Conservation (phyloP, 2,329 filamentous ascomycete species). For the Cadophora luteo-olivacea region DNA sequence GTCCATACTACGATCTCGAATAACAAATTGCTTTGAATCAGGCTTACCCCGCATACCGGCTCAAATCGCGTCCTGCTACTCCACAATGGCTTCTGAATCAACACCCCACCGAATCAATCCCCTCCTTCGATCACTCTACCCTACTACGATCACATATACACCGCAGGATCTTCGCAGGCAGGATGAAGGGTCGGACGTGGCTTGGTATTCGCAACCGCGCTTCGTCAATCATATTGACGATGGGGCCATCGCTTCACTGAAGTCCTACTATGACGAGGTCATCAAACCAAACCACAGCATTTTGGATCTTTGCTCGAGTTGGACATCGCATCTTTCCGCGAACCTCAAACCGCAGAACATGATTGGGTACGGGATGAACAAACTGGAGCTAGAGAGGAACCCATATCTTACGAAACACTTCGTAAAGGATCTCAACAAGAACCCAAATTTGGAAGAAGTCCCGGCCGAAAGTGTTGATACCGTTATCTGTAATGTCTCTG, state of each 20-base stretch:
- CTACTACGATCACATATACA: conserved; percentile 29
- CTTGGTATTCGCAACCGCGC: conserved; percentile 47
- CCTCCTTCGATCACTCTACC: conserved; percentile 37
- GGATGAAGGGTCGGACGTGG: conserved; percentile 35
- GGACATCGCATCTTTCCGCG: conserved; percentile 47
- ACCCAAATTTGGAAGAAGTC: conserved; percentile 34
- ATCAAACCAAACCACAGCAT: conserved; percentile 51
- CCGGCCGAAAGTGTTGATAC: conserved; percentile 48
- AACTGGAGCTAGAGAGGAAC: conserved; percentile 52
- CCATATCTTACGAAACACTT: conserved; percentile 43
- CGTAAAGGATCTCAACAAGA: conserved; percentile 53
- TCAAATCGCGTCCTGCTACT: neutral
- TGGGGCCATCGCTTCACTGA: conserved; percentile 51
- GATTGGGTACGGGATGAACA: conserved; percentile 56
- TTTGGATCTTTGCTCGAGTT: conserved; percentile 57
- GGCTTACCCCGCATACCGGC: neutral
- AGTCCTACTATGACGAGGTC: conserved; percentile 52
- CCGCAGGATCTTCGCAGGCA: conserved; percentile 31
- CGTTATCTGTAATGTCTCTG: conserved; percentile 56
- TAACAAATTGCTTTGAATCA: neutral
- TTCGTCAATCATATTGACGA: conserved; percentile 62
- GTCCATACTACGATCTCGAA: conserved; percentile 12
- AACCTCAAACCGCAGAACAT: conserved; percentile 46
- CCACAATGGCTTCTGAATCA: conserved; percentile 26
- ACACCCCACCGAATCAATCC: conserved; percentile 25